Evolutionary conservation across 2,329 filamentous ascomycete species (phyloP), one percentile per base, ranked within the genome.

Genomic region (Ceratocystis cubensis): DNA sequence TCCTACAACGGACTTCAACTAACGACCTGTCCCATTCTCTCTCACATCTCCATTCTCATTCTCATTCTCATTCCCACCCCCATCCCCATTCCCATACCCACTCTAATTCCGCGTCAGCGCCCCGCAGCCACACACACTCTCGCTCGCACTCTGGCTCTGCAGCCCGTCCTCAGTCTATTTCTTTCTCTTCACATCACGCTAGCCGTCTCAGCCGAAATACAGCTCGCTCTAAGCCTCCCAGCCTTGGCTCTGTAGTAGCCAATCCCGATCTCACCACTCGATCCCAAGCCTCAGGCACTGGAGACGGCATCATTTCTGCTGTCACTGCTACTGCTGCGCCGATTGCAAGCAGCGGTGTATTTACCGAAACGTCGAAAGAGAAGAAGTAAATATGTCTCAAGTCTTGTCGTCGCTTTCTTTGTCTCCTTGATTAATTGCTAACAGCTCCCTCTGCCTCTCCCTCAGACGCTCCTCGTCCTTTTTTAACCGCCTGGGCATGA

Each of bases 391-490:
- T 15, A 41, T 41, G 3, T 5, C 37, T 13, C 37, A 15, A 28
- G 56, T 37, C 8, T 37, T 59, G 56, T 15, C 22, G 17, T 33
- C 30, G 15, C 13, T 10, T 30, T 30, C 17, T 33, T 15, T 28
- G 13, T 15, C 15, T 30, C 30, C 5, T 30, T n/a, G 13, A 17
- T 57, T 15, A 13, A 7, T 20, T 33, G 33, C 59, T 56, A 61
- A 33, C 46, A 45, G 6, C 46, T 22, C 20, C 3, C 48, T 7
- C 48, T 7, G 8, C 20, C 41, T 25, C 48, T 28, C 10, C 22
- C 15, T n/a, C 53, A 96, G 88, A 75, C 96, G 96, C 78, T 88
- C 89, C 33, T 84, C 88, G 20, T 96, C 91, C 15, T 96, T 99
- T 74, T 83, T 99, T 33, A 95, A 91, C 75, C 88, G 91, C 65